These are phyloP conservation scores for Rhodotorula sp. DNA, from an alignment of 1,284 basidiomycete genomes.

Conservation along the genomic window DNA sequence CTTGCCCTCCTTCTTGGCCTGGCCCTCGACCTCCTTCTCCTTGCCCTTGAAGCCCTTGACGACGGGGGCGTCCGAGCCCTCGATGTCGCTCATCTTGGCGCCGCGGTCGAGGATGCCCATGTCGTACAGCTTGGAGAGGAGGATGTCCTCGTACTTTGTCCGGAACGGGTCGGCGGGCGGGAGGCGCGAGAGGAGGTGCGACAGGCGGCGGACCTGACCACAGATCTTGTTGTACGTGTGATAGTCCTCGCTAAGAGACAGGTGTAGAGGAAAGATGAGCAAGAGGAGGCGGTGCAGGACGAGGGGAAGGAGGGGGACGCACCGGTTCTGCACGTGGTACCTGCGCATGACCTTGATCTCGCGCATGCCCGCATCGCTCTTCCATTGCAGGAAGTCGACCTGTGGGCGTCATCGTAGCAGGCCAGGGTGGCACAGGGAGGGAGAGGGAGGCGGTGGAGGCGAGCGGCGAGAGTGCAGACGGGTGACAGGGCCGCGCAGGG, in stretches of 20 bases:
- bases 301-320: neutral
- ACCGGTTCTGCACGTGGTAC: slow-evolving; percentile 87
- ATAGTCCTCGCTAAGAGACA: slow-evolving; percentile 72
- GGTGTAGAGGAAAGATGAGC: neutral
- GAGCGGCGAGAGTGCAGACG: no score
- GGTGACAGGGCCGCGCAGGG: no score
- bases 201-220: slow-evolving; percentile 79
- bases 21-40: slow-evolving; percentile 62
- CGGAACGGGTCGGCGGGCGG: slow-evolving; percentile 90
- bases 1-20: slow-evolving; percentile 44
- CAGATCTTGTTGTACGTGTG: slow-evolving; percentile 98
- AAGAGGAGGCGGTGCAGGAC: neutral
- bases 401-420: neutral
- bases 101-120: slow-evolving; percentile 84
- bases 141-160: slow-evolving; percentile 75
- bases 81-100: slow-evolving; percentile 85
- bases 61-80: slow-evolving; percentile 50
- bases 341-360: slow-evolving; percentile 94
- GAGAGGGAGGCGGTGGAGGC: slow-evolving; percentile 1
- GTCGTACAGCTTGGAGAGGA: slow-evolving; percentile 95
- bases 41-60: slow-evolving; percentile 45
- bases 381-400: slow-evolving; percentile 71
- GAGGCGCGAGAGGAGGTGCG: slow-evolving; percentile 83
- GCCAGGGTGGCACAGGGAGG: slow-evolving; percentile 2
- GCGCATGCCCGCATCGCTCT: slow-evolving; percentile 85